Percentiles rank a stretch among this genome's conserved stretches.
phyloP scores from a whole-genome alignment of 2,329 filamentous ascomycete species.

The Epichloe festucae region DNA sequence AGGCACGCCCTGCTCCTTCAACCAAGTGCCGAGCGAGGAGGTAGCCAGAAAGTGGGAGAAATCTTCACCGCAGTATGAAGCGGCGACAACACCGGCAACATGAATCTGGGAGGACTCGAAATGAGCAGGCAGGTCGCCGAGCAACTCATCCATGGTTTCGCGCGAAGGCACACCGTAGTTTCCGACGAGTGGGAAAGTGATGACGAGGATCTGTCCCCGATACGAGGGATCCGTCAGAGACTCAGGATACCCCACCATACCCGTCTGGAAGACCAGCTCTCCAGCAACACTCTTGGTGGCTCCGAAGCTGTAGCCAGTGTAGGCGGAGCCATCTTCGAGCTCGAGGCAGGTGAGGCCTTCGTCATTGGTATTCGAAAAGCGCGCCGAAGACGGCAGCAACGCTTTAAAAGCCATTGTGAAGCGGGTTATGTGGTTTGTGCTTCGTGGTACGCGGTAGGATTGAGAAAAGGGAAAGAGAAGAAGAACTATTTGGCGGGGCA shows the following conservation, averaged over 20 bases:
- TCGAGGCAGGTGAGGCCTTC: constrained; percentile 71
- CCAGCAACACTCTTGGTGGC: constrained; percentile 88
- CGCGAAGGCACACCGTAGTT: constrained; percentile 90
- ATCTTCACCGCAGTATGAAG: constrained; percentile 86
- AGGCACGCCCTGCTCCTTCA: constrained; percentile 89
- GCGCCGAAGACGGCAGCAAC: constrained; percentile 46
- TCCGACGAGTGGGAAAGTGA: constrained; percentile 89
- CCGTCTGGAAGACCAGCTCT: constrained; percentile 98
- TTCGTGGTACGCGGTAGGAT: not conserved
- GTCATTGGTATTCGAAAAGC: constrained; percentile 36
- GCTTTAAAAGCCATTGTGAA: constrained; percentile 22
- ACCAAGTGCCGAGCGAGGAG: constrained; percentile 85
- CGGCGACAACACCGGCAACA: constrained; percentile 79
- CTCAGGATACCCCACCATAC: constrained; percentile 98
- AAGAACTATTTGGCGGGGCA: constrained; percentile 15
- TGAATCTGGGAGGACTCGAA: constrained; percentile 92
- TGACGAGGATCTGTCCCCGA: constrained; percentile 85
- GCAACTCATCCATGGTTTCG: constrained; percentile 70
- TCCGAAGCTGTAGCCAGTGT: constrained; percentile 93
- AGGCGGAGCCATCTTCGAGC: constrained; percentile 80
- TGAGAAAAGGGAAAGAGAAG: not conserved
- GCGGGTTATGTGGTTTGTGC: not conserved
- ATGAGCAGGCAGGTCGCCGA: constrained; percentile 76
- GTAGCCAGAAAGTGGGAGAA: constrained; percentile 88
- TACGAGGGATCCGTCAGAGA: constrained; percentile 81